Conservation (phyloP, 768 basidiomycete genomes). For the Tephrocybe sp. region DNA sequence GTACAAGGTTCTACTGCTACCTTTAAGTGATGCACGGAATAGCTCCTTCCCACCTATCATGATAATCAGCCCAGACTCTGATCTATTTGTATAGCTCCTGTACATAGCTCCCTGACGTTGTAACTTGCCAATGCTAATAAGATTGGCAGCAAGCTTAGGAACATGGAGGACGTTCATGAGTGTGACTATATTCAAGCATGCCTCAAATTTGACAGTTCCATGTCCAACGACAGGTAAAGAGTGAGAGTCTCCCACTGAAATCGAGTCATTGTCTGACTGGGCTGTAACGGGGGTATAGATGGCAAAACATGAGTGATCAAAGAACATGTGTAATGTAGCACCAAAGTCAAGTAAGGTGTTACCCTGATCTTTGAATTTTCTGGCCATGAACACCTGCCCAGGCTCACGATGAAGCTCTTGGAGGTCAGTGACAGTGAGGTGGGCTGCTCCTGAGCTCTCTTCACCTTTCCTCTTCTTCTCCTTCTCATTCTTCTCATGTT, state of each 20-base stretch:
- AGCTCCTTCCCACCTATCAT: background rate
- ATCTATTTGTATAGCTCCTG: background rate
- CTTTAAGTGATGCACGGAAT: background rate
- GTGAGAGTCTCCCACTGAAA: constrained; percentile 1
- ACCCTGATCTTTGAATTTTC: background rate
- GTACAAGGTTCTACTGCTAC: background rate
- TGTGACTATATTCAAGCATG: background rate
- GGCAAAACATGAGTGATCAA: background rate
- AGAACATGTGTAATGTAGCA: background rate
- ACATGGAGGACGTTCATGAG: background rate
- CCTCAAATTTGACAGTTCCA: constrained; percentile 1
- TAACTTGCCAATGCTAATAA: no score
- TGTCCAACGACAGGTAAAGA: background rate
- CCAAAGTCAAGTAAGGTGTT: background rate
- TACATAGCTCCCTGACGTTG: no score
- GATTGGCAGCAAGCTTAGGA: background rate
- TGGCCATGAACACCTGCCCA: constrained; percentile 1
- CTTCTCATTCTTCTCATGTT: background rate
- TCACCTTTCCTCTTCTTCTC: background rate
- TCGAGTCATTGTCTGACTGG: background rate
- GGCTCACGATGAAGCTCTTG: background rate
- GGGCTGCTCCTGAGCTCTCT: background rate
- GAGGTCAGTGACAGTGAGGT: background rate
- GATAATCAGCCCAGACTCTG: background rate
- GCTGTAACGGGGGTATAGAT: background rate